Base-by-base conservation (phyloP, 2,329 filamentous ascomycete species). In the Alternaria longipes region DNA sequence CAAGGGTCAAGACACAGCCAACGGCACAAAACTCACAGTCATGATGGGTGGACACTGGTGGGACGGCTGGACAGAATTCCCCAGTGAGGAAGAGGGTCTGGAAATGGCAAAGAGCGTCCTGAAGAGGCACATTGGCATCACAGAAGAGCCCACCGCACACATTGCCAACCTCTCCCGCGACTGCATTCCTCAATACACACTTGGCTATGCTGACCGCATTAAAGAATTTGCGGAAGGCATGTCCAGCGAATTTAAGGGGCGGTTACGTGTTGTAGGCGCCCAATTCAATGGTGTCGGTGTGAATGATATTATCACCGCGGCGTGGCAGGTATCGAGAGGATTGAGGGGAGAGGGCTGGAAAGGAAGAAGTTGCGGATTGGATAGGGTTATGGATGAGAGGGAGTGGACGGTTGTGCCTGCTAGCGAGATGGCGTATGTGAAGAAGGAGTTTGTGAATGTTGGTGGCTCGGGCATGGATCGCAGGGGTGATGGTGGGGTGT, bases 41-140 rank as follows among this genome's bases (percentile, higher is more conserved):
- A 97, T 99, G 89, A 83, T 99, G 58, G 95, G 95, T 60, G 95
- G 95, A 1, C 93, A 97, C 80, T 93, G 92, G 86, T 98, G 92
- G 92, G 85, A 93, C 75, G 85, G 82, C 59, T 88, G 85, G 82
- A 73, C 78, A 2, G 80, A 82, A 40, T 87, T 87, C 59, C 93
- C 93, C 0, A 81, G 85, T 52, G 84, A 89, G 63, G 83, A 89
- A 14, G 85, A 91, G 66, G 93, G 88, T 16, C 81, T 91, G 26
- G 74, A 79, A 6, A 90, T 94, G 85, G 93, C 94, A 34, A 86
- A 87, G 63, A 79, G 83, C 2, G 82, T 96, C 7, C 82, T 97
- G 2, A 80, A 85, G 63, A 86, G 93, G 20, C 94, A 98, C 72
- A 83, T 98, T 5, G 84, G 85, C 59, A 92, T 97, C 74, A 84